Percentiles rank a stretch among this genome's conserved stretches.
These are phyloP conservation scores for Vitis amurensis DNA, from an alignment of 164 flowering plant species.

Conservation along the genomic window DNA sequence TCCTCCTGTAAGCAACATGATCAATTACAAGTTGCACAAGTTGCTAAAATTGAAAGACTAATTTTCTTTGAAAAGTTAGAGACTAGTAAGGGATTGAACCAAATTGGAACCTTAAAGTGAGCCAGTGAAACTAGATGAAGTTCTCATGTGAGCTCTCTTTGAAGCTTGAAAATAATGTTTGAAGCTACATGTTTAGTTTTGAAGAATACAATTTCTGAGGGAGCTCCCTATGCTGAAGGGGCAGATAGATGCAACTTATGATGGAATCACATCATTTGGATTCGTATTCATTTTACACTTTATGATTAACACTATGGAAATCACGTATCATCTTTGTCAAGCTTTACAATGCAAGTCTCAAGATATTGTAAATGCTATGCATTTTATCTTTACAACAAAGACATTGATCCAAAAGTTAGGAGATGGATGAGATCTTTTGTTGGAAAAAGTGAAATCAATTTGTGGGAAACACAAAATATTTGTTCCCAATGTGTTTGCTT, in stretches of 20 bases:
- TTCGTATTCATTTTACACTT: conserved; percentile 1
- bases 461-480: too few relatives aligned
- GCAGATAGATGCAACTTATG: background rate
- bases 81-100: conserved; percentile 11
- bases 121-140: conserved; percentile 15
- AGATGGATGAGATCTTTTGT: too few relatives aligned
- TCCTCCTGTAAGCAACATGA: background rate
- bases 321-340: background rate
- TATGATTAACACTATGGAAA: background rate
- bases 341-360: too few relatives aligned
- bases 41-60: background rate
- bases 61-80: conserved; percentile 6
- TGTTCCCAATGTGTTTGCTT: too few relatives aligned
- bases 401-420: too few relatives aligned
- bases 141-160: conserved; percentile 8
- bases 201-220: too few relatives aligned
- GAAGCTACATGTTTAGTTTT: background rate
- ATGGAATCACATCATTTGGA: background rate
- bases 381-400: too few relatives aligned
- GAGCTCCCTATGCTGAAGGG: background rate
- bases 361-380: too few relatives aligned
- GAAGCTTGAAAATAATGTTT: conserved; percentile 4
- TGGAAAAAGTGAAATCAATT: too few relatives aligned
- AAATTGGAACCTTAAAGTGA: conserved; percentile 15
- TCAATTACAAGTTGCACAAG: background rate